A percentile compares a stretch with the other conserved stretches of the same genome.
phyloP scores from a whole-genome alignment of 768 basidiomycete species.

The Albatrellus ellisii region DNA sequence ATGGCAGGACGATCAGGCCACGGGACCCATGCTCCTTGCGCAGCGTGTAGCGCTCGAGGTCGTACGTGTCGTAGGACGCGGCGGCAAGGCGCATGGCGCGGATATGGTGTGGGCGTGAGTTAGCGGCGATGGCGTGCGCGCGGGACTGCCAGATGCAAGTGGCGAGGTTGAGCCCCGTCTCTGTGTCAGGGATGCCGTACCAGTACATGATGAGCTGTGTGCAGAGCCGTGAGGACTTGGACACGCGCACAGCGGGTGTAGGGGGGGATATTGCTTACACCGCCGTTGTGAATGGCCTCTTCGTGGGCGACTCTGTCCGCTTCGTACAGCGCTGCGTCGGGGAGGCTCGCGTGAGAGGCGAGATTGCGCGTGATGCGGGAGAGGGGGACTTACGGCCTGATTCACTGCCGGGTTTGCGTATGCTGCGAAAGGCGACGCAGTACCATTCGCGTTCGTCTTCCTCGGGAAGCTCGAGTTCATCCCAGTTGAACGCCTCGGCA shows the following conservation, averaged over 20 bases:
- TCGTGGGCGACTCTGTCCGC: constrained; percentile 85
- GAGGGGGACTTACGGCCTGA: constrained; percentile 33
- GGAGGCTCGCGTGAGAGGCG: constrained; percentile 3
- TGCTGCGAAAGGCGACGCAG: constrained; percentile 80
- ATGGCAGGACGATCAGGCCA: constrained; percentile 45
- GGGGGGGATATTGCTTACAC: constrained; percentile 34
- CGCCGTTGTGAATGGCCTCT: constrained; percentile 82
- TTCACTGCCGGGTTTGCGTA: constrained; percentile 59
- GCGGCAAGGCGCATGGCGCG: constrained; percentile 74
- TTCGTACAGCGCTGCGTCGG: constrained; percentile 67
- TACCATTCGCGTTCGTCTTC: constrained; percentile 84
- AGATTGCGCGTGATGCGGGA: background rate
- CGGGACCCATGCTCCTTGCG: constrained; percentile 50
- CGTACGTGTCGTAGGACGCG: constrained; percentile 64
- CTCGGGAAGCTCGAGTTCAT: constrained; percentile 46
- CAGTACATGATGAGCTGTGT: constrained; percentile 77
- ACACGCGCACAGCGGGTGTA: background rate
- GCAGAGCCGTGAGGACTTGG: constrained; percentile 3
- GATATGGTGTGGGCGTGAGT: constrained; percentile 66
- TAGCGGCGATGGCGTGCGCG: constrained; percentile 70
- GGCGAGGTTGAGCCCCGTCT: constrained; percentile 77
- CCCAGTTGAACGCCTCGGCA: constrained; percentile 81
- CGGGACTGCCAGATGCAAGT: constrained; percentile 95
- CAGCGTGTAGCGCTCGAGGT: constrained; percentile 63
- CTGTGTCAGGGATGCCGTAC: constrained; percentile 74